These are phyloP conservation scores for Scheffersomyces parashehatae DNA, from an alignment of 1,139 yeast genomes.

Conservation along the genomic window DNA sequence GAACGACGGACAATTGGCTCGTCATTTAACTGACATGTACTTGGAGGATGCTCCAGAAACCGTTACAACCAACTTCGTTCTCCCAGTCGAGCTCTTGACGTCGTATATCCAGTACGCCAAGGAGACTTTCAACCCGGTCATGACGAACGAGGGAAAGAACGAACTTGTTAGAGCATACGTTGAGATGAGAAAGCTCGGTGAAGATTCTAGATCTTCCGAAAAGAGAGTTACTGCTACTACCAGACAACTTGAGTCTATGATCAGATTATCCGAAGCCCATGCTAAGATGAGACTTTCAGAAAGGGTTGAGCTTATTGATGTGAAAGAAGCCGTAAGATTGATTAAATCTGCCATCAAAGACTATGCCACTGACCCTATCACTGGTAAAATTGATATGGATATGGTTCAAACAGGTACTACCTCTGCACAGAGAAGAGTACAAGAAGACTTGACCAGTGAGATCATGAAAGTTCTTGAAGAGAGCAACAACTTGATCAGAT, in stretches of 20 bases:
- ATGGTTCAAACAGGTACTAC: slow-evolving; percentile 96
- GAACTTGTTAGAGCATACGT: slow-evolving; percentile 91
- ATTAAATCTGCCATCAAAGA: slow-evolving; percentile 94
- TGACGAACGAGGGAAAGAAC: slow-evolving; percentile 77
- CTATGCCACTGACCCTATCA: slow-evolving; percentile 95
- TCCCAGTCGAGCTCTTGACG: slow-evolving; percentile 87
- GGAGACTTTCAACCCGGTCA: slow-evolving; percentile 73
- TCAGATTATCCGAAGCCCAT: slow-evolving; percentile 92
- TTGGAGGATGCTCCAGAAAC: slow-evolving; percentile 82
- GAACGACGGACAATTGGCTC: slow-evolving; percentile 82
- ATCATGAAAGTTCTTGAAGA: slow-evolving; percentile 50
- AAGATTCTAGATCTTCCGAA: slow-evolving; percentile 82
- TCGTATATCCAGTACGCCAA: slow-evolving; percentile 90
- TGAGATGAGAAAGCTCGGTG: slow-evolving; percentile 92
- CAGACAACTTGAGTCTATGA: slow-evolving; percentile 64
- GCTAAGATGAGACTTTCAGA: slow-evolving; percentile 89
- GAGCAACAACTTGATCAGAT: slow-evolving; percentile 48
- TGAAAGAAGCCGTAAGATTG: slow-evolving; percentile 89
- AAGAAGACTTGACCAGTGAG: slow-evolving; percentile 70
- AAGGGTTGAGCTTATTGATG: slow-evolving; percentile 75
- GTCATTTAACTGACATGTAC: slow-evolving; percentile 89
- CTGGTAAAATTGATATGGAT: slow-evolving; percentile 97
- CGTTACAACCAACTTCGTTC: slow-evolving; percentile 62
- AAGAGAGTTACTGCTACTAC: slow-evolving; percentile 97
- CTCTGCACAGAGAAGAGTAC: slow-evolving; percentile 77